These are phyloP conservation scores for Allium fistulosum DNA, from an alignment of 106 monocot species.

Conservation along the genomic window DNA sequence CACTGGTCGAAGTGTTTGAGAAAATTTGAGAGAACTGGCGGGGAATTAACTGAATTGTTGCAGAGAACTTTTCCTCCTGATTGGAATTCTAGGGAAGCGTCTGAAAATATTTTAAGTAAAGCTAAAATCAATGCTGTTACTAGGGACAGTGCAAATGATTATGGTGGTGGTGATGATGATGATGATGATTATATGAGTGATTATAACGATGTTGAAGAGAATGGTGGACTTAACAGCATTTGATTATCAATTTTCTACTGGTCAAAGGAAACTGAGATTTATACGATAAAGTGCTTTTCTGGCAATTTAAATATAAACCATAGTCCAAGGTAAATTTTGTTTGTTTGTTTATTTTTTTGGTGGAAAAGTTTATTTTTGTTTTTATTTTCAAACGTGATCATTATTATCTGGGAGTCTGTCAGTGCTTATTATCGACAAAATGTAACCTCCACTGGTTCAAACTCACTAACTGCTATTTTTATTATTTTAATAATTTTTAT, in stretches of 20 bases:
- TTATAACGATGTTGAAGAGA: slow-evolving; percentile 16
- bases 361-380: too few species aligned
- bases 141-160: slow-evolving; percentile 5
- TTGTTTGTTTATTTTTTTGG: not conserved
- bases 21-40: slow-evolving; percentile 85
- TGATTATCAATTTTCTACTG: slow-evolving; percentile 15
- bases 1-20: slow-evolving; percentile 81
- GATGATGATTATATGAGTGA: slow-evolving; percentile 1
- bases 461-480: too few species aligned
- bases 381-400: too few species aligned
- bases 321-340: too few species aligned
- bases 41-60: slow-evolving; percentile 80
- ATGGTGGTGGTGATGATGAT: slow-evolving; percentile 8
- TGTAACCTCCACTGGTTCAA: too few species aligned
- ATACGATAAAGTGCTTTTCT: not conserved
- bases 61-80: slow-evolving; percentile 86
- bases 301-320: too few species aligned
- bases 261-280: slow-evolving; percentile 2
- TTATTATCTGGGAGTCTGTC: too few species aligned
- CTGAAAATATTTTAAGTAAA: slow-evolving; percentile 11
- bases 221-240: slow-evolving; percentile 7
- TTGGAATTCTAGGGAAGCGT: slow-evolving; percentile 56
- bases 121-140: not conserved
- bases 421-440: too few species aligned
- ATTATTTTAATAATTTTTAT: too few species aligned